Base-by-base conservation (phyloP, 306 rosid species). In the Cicer yamashitae region DNA sequence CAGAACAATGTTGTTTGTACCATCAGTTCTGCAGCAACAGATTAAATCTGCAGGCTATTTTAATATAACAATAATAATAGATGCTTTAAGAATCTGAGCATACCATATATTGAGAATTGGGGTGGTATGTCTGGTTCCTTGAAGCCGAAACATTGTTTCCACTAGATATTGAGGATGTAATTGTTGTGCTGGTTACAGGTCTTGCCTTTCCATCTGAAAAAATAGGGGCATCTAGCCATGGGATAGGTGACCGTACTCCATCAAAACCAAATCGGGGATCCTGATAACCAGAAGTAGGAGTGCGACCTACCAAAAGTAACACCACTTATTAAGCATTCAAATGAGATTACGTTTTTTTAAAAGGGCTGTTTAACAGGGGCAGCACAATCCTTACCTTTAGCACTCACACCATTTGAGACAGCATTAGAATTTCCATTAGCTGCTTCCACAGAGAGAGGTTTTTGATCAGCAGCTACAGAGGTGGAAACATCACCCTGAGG, bases 161-260 rank as follows among this genome's bases (percentile, higher is more conserved):
- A 62, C 83, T 75, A 5, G 93, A 76, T 67, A 89, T 77, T 48
- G 96, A 79, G 14, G 96, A 83, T 3, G 89, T 71, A 1, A 87
- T 78, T 13, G 89, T 40, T 17, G 96, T 14, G 85, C 87, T 86
- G 15, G 79, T 76, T 50, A 85, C 86, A 9, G 94, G 90, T 79
- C 96, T 86, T n/a, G 88, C 86, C 78, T 94, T 97, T 88, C 96
- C 91, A 64, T 94, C 96, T 30, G 98, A 84, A 82, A 87, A 91
- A 66, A 87, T 64, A 38, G 93, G 84, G 85, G 79, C 85, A 69
- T 91, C 97, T 64, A 86, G 80, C 91, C 89, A 93, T 8, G 91
- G 92, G 54, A 77, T 77, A 7, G 91, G 87, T 66, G 96, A 85
- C 20, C 84, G 85, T 10, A 64, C 76, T 54, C 89, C 89, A 44